Base-by-base conservation (phyloP, 2,329 filamentous ascomycete genomes). In the Epichloe typhina region DNA sequence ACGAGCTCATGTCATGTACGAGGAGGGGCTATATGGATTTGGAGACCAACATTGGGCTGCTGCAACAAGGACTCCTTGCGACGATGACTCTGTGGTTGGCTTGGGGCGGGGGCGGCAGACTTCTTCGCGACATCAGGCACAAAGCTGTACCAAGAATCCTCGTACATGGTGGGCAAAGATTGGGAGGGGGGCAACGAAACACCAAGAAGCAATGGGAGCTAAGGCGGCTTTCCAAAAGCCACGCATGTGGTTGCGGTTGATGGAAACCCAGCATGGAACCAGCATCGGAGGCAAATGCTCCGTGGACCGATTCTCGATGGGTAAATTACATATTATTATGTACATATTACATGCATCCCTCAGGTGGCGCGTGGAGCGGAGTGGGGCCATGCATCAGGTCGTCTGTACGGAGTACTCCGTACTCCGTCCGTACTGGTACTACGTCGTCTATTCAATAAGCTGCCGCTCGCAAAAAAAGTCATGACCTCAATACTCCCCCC, bases 71-170 rank as follows among this genome's bases (percentile, higher is more conserved):
- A 87, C 62, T 83, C 77, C 60, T 77, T 80, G 53, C 86, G 79
- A 56, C 76, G 77, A 62, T 86, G 84, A 47, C 75, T 75, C 43
- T 72, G 58, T 46, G 67, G 61, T 51, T 72, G 69, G 35, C 60
- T 61, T 40, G 72, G 69, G 23, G 71, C 66, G 41, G 70, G 69
- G 26, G 71, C 66, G 42, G 70, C 59, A n/a, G 69, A 68, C 53
- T 71, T 71, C 58, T 73, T 76, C 52, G 75, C 69, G 50, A 77
- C 68, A 50, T 84, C 79, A 26, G 84, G 78, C 56, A 86, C 79
- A 62, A 88, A 83, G 64, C 77, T 87, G 69, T 90, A 88, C 86
- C 86, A 91, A 33, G 84, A 82, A 66, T 91, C 86, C 67, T 91
- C 86, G 66, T 87, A 87, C 84, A 88, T 89, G 58, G 57, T 71